Percentiles rank a stretch among this genome's conserved stretches.
Evolutionary conservation across 129 eudicot genomes (phyloP).

Genomic region (Solidago caesia): DNA sequence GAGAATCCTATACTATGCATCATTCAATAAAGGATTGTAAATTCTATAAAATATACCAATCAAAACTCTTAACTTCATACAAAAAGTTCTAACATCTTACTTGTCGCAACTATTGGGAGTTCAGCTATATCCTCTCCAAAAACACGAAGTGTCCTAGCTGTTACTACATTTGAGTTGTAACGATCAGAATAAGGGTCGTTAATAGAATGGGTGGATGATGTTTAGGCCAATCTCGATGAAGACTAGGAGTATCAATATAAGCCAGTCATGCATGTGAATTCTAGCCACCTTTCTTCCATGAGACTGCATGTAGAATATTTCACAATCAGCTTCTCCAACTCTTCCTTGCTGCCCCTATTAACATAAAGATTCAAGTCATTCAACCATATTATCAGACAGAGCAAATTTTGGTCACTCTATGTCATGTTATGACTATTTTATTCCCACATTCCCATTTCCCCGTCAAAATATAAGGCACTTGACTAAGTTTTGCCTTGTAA

Average conservation of each 20-base stretch:
- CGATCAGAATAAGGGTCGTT: slow-evolving; percentile 19
- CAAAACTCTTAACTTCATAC: too few relatives aligned
- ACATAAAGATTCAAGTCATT: slow-evolving; percentile 6
- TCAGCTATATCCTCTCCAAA: slow-evolving; percentile 86
- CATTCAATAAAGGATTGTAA: too few relatives aligned
- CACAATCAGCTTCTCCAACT: slow-evolving; percentile 48
- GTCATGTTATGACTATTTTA: too few relatives aligned
- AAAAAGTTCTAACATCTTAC: too few relatives aligned
- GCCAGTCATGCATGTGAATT: slow-evolving; percentile 72
- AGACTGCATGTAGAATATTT: slow-evolving; percentile 46
- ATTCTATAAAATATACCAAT: too few relatives aligned
- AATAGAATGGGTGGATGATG: slow-evolving; percentile 65
- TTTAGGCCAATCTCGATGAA: slow-evolving; percentile 51
- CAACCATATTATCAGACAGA: too few relatives aligned
- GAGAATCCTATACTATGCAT: too few relatives aligned
- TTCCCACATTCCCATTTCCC: not conserved
- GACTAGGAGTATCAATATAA: slow-evolving; percentile 59
- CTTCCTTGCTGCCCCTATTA: slow-evolving; percentile 43
- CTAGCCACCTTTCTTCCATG: slow-evolving; percentile 66
- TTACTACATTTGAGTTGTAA: slow-evolving; percentile 75
- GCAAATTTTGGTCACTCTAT: not conserved
- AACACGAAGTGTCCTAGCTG: slow-evolving; percentile 79
- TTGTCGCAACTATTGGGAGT: slow-evolving; percentile 92
- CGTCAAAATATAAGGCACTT: not conserved
- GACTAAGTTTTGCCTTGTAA: slow-evolving; percentile 1